These are phyloP conservation scores for Babesia gibsoni DNA, from an alignment of 169 alveolate genomes.

Conservation along the genomic window DNA sequence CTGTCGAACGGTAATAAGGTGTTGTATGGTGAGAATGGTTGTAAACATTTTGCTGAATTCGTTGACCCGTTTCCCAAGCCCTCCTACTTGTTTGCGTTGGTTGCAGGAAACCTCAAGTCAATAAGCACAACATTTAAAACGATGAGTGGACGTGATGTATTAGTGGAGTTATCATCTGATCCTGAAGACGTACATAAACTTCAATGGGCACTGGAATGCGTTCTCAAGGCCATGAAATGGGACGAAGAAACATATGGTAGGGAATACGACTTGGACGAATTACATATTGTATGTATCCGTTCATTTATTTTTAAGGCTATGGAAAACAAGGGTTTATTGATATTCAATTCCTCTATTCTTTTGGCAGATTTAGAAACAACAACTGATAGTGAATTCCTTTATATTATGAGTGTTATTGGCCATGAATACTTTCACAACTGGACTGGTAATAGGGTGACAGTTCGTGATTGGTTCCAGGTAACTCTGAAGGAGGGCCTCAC, in stretches of 20 bases:
- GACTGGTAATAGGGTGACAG: constrained; percentile 91
- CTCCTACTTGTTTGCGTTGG: constrained; percentile 88
- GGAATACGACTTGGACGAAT: constrained; percentile 87
- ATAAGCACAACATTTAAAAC: constrained; percentile 78
- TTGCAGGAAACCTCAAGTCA: constrained; percentile 85
- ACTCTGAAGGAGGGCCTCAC: constrained; percentile 92
- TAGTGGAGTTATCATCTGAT: constrained; percentile 78
- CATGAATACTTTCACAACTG: constrained; percentile 94
- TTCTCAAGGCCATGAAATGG: constrained; percentile 88
- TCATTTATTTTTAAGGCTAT: constrained; percentile 91
- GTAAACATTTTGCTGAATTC: constrained; percentile 80
- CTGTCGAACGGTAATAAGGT: constrained; percentile 83
- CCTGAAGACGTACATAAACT: constrained; percentile 78
- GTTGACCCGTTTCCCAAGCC: constrained; percentile 90
- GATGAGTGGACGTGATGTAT: constrained; percentile 74
- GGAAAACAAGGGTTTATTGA: constrained; percentile 91
- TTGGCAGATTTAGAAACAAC: constrained; percentile 85
- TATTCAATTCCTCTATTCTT: constrained; percentile 84
- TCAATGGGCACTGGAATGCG: constrained; percentile 84
- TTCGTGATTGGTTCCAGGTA: constrained; percentile 92
- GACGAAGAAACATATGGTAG: constrained; percentile 88
- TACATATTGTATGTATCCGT: constrained; percentile 85
- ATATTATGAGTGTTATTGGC: constrained; percentile 84
- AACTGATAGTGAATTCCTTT: constrained; percentile 83
- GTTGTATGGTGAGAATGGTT: constrained; percentile 73